A percentile compares a stretch with the other conserved stretches of the same genome.
Evolutionary conservation across 371 early-diverging fungal genomes (phyloP).

Genomic region (Haplosporangium sp.): DNA sequence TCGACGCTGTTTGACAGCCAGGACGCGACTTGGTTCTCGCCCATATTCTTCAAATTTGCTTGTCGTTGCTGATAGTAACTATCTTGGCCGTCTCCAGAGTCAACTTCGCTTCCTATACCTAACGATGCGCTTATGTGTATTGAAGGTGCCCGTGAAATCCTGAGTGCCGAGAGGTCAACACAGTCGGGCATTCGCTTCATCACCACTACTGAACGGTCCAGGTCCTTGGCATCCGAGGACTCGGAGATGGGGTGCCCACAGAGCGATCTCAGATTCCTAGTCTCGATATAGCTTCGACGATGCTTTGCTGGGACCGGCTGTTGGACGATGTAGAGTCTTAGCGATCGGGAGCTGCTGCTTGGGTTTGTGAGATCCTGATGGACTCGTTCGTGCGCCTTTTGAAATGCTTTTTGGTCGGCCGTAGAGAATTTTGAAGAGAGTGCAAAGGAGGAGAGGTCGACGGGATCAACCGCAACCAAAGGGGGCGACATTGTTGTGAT

Average conservation of each 20-base stretch:
- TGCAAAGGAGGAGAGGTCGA: neutral
- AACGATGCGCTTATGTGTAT: too few relatives aligned
- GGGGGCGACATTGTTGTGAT: neutral
- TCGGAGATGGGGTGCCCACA: neutral
- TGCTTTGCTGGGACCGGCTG: constrained; percentile 24
- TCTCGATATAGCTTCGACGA: constrained; percentile 20
- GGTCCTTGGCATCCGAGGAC: neutral
- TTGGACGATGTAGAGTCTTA: constrained; percentile 17
- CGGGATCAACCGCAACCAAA: neutral
- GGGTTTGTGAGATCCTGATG: neutral
- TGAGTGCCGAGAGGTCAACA: neutral
- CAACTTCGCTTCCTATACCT: too few relatives aligned
- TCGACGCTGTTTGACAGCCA: neutral
- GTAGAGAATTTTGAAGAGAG: neutral
- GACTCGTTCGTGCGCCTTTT: neutral
- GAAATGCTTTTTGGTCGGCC: neutral
- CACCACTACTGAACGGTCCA: constrained; percentile 2
- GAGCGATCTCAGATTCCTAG: constrained; percentile 1
- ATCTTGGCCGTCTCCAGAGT: neutral
- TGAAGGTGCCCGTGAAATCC: neutral
- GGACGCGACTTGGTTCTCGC: neutral
- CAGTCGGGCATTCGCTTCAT: constrained; percentile 3
- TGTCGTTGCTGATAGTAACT: neutral
- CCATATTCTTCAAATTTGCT: neutral
- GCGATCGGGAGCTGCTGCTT: neutral